Evolutionary conservation across 352 stramenopile genomes (phyloP).

Genomic region (Hyaloperonospora arabidopsidis): DNA sequence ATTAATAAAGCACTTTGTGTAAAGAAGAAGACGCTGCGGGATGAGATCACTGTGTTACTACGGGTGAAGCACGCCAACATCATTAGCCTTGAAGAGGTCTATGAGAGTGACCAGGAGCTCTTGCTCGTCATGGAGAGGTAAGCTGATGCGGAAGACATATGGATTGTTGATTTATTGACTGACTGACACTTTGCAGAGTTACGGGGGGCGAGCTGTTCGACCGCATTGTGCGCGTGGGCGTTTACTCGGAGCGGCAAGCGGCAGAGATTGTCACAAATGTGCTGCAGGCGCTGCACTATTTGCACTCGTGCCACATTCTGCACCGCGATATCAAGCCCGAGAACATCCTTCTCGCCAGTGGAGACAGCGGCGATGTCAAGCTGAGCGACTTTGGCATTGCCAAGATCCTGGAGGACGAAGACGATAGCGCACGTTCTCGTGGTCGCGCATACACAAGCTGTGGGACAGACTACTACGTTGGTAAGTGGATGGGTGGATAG

Average conservation of each 20-base stretch:
- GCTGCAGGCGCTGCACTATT: slow-evolving; percentile 58
- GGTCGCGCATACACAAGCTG: slow-evolving; percentile 82
- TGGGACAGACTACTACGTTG: slow-evolving; percentile 84
- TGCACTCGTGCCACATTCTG: slow-evolving; percentile 77
- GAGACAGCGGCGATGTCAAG: slow-evolving; percentile 70
- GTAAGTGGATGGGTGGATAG: slow-evolving; percentile 19
- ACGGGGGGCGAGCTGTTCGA: slow-evolving; percentile 81
- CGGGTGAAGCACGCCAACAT: slow-evolving; percentile 84
- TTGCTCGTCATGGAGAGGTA: slow-evolving; percentile 84
- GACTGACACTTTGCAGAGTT: slow-evolving; percentile 32
- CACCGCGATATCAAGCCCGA: slow-evolving; percentile 81
- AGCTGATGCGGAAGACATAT: background rate
- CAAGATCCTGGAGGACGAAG: slow-evolving; percentile 77
- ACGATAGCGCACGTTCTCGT: slow-evolving; percentile 58
- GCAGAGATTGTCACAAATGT: slow-evolving; percentile 69
- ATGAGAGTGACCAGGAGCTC: slow-evolving; percentile 82
- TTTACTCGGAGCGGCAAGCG: slow-evolving; percentile 77
- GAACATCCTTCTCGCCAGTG: slow-evolving; percentile 71
- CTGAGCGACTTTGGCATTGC: slow-evolving; percentile 80
- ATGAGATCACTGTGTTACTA: slow-evolving; percentile 82
- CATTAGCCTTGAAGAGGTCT: slow-evolving; percentile 81
- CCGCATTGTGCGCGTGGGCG: slow-evolving; percentile 69
- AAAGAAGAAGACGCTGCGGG: slow-evolving; percentile 81
- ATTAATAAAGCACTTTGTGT: slow-evolving; percentile 85
- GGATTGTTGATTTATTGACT: background rate